A percentile compares a stretch with the other conserved stretches of the same genome.
These are phyloP conservation scores for Microbotryomycetes sp. DNA, from an alignment of 1,284 basidiomycete species.

Conservation along the genomic window DNA sequence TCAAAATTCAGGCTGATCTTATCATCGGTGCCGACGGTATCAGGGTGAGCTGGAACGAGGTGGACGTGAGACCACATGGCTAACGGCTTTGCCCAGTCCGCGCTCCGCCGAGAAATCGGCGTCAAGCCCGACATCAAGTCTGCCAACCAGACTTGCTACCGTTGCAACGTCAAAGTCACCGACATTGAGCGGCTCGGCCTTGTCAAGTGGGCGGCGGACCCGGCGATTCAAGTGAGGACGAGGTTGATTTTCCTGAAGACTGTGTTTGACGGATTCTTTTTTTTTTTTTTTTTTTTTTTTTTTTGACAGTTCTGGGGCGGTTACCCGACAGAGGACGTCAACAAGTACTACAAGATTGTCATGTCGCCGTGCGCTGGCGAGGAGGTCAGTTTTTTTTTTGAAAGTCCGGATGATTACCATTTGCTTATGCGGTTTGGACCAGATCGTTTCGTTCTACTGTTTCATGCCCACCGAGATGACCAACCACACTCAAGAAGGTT, in stretches of 20 bases:
- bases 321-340: conserved; percentile 29
- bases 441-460: conserved; percentile 43
- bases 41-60: too few relatives aligned
- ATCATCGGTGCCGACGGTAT: conserved; percentile 43
- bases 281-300: background rate
- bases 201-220: conserved; percentile 38
- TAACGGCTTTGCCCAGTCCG: too few relatives aligned
- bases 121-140: conserved; percentile 37
- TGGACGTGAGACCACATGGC: too few relatives aligned
- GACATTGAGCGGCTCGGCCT: conserved; percentile 40
- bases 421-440: conserved; percentile 1
- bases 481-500: conserved; percentile 43
- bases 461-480: conserved; percentile 41
- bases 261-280: background rate
- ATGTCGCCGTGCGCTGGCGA: conserved; percentile 41
- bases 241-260: background rate
- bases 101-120: conserved; percentile 35
- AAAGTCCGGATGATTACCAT: too few relatives aligned
- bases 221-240: conserved; percentile 24
- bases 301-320: conserved; percentile 44
- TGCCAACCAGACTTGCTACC: conserved; percentile 43
- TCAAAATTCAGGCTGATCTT: conserved; percentile 37
- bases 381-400: background rate
- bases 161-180: conserved; percentile 40
- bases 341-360: conserved; percentile 44